Evolutionary conservation across 2,329 filamentous ascomycete genomes (phyloP).

Genomic region (Curvularia sp.): DNA sequence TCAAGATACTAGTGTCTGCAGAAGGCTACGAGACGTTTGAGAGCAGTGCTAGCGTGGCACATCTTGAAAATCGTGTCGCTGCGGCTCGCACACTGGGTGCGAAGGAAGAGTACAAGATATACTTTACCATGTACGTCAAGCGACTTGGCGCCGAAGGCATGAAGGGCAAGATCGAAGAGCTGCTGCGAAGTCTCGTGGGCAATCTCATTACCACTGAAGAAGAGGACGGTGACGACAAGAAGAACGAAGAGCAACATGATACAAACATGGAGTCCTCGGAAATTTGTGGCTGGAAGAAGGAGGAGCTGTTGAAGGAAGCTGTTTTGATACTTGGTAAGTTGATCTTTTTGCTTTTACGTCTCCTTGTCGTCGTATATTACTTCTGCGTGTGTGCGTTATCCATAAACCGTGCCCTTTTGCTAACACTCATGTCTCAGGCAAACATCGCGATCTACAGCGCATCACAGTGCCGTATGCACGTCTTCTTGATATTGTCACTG

Average conservation of each 20-base stretch:
- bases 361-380: neutral
- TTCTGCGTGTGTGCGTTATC: neutral
- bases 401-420: neutral
- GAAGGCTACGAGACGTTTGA: slow-evolving; percentile 95
- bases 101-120: slow-evolving; percentile 90
- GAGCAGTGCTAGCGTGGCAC: slow-evolving; percentile 87
- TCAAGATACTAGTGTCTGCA: slow-evolving; percentile 85
- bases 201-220: slow-evolving; percentile 66
- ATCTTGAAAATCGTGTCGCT: slow-evolving; percentile 92
- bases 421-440: slow-evolving; percentile 64
- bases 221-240: slow-evolving; percentile 65
- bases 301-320: slow-evolving; percentile 86
- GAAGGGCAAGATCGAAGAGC: slow-evolving; percentile 88
- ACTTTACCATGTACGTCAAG: slow-evolving; percentile 98
- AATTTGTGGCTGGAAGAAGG: slow-evolving; percentile 89
- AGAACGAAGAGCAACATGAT: slow-evolving; percentile 64
- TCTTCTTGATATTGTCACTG: slow-evolving; percentile 45
- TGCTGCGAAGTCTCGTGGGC: slow-evolving; percentile 81
- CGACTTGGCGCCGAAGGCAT: slow-evolving; percentile 89
- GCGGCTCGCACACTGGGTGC: slow-evolving; percentile 84
- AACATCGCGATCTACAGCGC: slow-evolving; percentile 92
- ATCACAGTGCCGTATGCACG: slow-evolving; percentile 95
- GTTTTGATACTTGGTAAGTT: slow-evolving; percentile 83
- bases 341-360: neutral
- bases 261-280: slow-evolving; percentile 66